Evolutionary conservation across 2,329 filamentous ascomycete genomes (phyloP).

Genomic region (Microascus cirrosus): DNA sequence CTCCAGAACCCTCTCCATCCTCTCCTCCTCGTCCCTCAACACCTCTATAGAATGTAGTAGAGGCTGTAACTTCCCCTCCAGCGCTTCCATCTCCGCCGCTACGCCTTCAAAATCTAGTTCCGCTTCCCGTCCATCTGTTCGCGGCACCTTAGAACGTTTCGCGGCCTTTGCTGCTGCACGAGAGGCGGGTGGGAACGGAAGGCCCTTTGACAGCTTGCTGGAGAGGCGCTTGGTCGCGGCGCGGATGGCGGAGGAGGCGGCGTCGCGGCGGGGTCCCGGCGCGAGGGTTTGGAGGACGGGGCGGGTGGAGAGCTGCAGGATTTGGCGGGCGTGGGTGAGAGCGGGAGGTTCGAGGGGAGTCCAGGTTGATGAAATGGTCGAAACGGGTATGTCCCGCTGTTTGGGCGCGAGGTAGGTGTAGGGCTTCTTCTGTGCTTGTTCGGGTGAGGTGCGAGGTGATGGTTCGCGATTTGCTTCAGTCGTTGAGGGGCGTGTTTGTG

Average conservation of each 20-base stretch:
- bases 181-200: conserved; percentile 54
- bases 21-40: conserved; percentile 44
- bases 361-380: conserved; percentile 61
- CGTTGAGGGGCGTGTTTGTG: neutral
- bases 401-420: conserved; percentile 41
- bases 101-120: conserved; percentile 58
- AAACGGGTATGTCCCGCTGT: conserved; percentile 44
- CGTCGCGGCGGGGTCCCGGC: conserved; percentile 32
- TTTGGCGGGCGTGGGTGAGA: conserved; percentile 39
- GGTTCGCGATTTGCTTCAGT: conserved; percentile 7
- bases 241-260: conserved; percentile 44
- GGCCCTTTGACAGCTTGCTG: conserved; percentile 44
- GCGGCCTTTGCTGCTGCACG: conserved; percentile 10
- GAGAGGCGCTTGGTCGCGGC: conserved; percentile 43
- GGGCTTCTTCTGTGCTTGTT: conserved; percentile 8
- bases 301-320: conserved; percentile 48
- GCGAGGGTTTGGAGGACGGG: conserved; percentile 49
- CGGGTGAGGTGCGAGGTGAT: conserved; percentile 14
- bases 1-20: conserved; percentile 44
- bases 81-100: conserved; percentile 41
- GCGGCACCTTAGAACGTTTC: conserved; percentile 8
- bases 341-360: conserved; percentile 41
- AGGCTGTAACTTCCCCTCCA: conserved; percentile 51
- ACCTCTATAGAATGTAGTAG: conserved; percentile 51
- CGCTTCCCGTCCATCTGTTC: conserved; percentile 34